Evolutionary conservation across 495 filamentous ascomycete genomes (phyloP), one percentile per base, ranked within the genome.

Genomic region (Oidiodendron maius): DNA sequence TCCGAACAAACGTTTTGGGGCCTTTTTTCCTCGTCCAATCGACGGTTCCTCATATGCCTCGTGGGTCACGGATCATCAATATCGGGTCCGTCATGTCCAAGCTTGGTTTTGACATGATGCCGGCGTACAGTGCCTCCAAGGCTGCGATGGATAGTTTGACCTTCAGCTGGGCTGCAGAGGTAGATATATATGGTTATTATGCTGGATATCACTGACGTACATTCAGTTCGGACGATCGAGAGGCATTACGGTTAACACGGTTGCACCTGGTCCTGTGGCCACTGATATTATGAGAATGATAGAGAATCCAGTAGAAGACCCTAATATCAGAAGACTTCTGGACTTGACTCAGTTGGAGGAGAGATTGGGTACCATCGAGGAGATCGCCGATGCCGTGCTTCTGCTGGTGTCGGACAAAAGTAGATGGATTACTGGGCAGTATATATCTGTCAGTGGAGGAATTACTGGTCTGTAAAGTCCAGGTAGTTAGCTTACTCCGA

Each of bases 1-100:
- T 16, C 53, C 20, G 26, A 26, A 3, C 44, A 32, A 61, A 61
- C 48, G 50, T 60, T 13, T 53, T 56, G 23, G 61, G 65, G 9
- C 52, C 61, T n/a, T n/a, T 66, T 16, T 53, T 60, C 32, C 16
- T 59, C 13, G 52, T 58, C 10, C 65, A 64, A 34, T 62, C 64
- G 16, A 56, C 43, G 3, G 46, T 61, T 3, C 58, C 53, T 4
- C 23, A 63, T 26, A 66, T 68, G 62, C 55, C 58, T 12, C 59
- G 51, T 2, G 64, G 64, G 26, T 62, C 62, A n/a, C 59, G 65
- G 25, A 67, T 68, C 48, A 57, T 67, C 53, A 68, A 68, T 40
- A 47, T 60, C 9, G 43, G 45, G 20, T 52, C 20, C 46, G 35
- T 51, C 0, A 44, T 39, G 0, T 22, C 51, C 35, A 48, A 44